Percentiles rank a stretch among this genome's conserved stretches.
These are phyloP conservation scores for Saprolegnia parasitica DNA, from an alignment of 352 stramenopile species.

Conservation along the genomic window DNA sequence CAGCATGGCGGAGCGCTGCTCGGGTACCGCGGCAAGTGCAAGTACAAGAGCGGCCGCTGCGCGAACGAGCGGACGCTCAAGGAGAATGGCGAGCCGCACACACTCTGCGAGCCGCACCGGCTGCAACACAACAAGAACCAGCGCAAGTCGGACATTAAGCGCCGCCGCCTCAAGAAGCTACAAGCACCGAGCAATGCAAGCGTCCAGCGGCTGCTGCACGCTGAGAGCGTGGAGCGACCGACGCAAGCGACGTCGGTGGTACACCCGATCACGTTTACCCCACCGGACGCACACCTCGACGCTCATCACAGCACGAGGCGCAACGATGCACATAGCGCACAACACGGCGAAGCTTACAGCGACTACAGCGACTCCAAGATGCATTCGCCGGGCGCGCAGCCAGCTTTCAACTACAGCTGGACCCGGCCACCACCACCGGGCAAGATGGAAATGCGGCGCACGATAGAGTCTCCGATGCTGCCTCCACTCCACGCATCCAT, in stretches of 20 bases:
- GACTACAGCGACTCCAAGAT: not conserved
- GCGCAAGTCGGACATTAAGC: constrained; percentile 30
- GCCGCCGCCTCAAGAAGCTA: constrained; percentile 17
- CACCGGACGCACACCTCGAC: not conserved
- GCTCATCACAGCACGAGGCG: not conserved
- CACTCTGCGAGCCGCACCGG: constrained; percentile 27
- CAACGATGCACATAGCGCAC: not conserved
- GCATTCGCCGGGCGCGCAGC: not conserved
- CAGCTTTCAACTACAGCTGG: not conserved
- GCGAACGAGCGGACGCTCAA: constrained; percentile 28
- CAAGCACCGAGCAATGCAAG: not conserved
- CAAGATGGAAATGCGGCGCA: not conserved
- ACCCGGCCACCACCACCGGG: not conserved
- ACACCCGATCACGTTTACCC: not conserved
- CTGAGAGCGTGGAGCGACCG: not conserved
- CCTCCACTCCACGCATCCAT: not conserved
- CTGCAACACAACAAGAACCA: constrained; percentile 31
- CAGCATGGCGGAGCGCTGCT: not conserved
- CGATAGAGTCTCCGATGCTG: constrained; percentile 3
- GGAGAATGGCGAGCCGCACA: constrained; percentile 29
- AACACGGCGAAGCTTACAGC: not conserved
- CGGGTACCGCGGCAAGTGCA: constrained; percentile 26
- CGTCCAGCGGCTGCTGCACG: not conserved
- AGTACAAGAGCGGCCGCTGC: constrained; percentile 30
- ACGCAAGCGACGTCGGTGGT: not conserved